Evolutionary conservation across 495 filamentous ascomycete species (phyloP).

Genomic region (Podospora comata): DNA sequence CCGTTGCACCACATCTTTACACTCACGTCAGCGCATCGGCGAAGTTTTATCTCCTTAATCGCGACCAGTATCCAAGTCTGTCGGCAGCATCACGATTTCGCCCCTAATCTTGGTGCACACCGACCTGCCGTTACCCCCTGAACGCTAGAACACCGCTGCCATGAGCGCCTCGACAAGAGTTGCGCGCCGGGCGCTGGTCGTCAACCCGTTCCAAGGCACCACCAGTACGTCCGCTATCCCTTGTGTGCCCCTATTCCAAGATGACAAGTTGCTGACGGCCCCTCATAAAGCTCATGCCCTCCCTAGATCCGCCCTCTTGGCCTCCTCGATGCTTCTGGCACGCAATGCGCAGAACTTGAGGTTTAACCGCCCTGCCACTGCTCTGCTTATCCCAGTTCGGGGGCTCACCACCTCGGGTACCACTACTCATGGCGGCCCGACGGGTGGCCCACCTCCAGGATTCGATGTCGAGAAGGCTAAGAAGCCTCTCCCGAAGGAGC

Average conservation of each 20-base stretch:
- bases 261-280: conserved; percentile 12
- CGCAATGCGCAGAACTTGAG: conserved; percentile 57
- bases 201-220: conserved; percentile 51
- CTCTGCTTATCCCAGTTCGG: conserved; percentile 62
- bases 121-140: conserved; percentile 3
- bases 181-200: conserved; percentile 55
- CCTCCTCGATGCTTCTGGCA: conserved; percentile 52
- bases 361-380: conserved; percentile 59
- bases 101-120: background rate
- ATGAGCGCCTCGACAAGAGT: conserved; percentile 63
- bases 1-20: background rate
- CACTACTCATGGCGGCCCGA: conserved; percentile 47
- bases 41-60: conserved; percentile 2
- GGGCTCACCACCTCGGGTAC: conserved; percentile 67
- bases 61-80: background rate
- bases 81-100: background rate
- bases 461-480: conserved; percentile 91
- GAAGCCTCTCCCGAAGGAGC: conserved; percentile 66
- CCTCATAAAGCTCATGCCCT: conserved; percentile 36
- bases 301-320: conserved; percentile 38
- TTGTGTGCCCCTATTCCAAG: conserved; percentile 17
- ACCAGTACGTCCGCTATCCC: conserved; percentile 25
- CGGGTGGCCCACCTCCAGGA: conserved; percentile 77
- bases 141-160: conserved; percentile 12
- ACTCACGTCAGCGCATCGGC: conserved; percentile 12